Percentiles rank a stretch among this genome's conserved stretches.
phyloP scores from a whole-genome alignment of 2,329 filamentous ascomycete genomes.

The Conoideocrella luteorostrata region DNA sequence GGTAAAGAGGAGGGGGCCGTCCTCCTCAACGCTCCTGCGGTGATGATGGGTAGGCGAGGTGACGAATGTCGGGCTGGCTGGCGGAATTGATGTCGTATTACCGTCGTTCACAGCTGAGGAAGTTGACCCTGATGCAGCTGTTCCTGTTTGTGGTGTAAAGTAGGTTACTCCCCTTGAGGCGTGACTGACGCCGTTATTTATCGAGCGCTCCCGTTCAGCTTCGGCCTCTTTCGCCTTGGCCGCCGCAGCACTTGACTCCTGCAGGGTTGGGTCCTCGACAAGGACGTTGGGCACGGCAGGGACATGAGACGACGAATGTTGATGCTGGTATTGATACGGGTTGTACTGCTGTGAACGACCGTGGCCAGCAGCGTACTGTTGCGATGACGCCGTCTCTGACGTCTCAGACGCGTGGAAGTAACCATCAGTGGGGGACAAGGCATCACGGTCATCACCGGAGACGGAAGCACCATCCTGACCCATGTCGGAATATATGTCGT shows the following conservation, averaged over 20 bases:
- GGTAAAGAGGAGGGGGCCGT: constrained; percentile 6
- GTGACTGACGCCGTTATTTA: constrained; percentile 19
- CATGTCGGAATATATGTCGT: constrained; percentile 38
- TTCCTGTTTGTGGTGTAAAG: not conserved
- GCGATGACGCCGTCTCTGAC: constrained; percentile 17
- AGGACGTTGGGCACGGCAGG: constrained; percentile 42
- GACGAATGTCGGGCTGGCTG: constrained; percentile 5
- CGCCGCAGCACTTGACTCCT: constrained; percentile 24
- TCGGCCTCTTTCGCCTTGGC: constrained; percentile 39
- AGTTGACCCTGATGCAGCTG: constrained; percentile 3
- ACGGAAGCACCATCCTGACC: constrained; percentile 17
- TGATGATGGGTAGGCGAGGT: constrained; percentile 13
- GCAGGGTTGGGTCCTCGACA: constrained; percentile 42
- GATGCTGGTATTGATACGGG: constrained; percentile 17
- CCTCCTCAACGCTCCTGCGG: constrained; percentile 19
- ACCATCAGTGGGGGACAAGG: constrained; percentile 45
- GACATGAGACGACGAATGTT: constrained; percentile 26
- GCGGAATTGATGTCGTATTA: not conserved
- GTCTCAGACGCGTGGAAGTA: constrained; percentile 40
- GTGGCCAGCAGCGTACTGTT: not conserved
- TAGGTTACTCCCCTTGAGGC: constrained; percentile 12
- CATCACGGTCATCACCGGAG: constrained; percentile 27
- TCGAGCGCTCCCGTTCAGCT: constrained; percentile 26
- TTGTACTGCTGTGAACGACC: constrained; percentile 8
- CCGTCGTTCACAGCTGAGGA: constrained; percentile 3